Conservation (phyloP, 2,329 filamentous ascomycete species). For the Dactylellina parvicollis region DNA sequence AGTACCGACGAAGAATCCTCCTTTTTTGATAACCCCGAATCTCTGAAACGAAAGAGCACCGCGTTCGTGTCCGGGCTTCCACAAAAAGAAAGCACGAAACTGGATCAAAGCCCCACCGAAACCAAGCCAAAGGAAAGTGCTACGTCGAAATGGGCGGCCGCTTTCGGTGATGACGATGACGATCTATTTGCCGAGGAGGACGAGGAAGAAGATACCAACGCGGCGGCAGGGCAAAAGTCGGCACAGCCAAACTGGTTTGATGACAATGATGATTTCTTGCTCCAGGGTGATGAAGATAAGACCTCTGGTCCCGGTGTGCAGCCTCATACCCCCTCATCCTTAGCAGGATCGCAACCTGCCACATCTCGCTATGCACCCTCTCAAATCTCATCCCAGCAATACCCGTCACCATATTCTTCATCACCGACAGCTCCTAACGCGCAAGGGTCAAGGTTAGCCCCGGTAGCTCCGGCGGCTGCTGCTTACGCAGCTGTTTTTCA, state of each 20-base stretch:
- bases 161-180: conserved; percentile 77
- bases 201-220: conserved; percentile 58
- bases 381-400: conserved; percentile 57
- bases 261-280: conserved; percentile 85
- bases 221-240: conserved; percentile 68
- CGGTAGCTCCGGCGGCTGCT: conserved; percentile 57
- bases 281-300: conserved; percentile 70
- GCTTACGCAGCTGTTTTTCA: conserved; percentile 55
- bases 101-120: not conserved
- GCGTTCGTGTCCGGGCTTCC: conserved; percentile 22
- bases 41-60: conserved; percentile 37
- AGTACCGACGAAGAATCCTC: conserved; percentile 32
- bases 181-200: conserved; percentile 66
- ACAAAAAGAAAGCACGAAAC: not conserved
- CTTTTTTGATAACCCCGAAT: conserved; percentile 39
- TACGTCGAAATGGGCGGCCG: conserved; percentile 69
- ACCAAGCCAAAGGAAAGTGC: conserved; percentile 14
- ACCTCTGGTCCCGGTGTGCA: conserved; percentile 58
- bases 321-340: conserved; percentile 56
- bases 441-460: conserved; percentile 56
- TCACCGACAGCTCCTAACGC: conserved; percentile 57
- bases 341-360: conserved; percentile 55
- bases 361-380: conserved; percentile 57
- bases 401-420: conserved; percentile 56
- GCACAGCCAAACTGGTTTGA: conserved; percentile 74